These are phyloP conservation scores for Heliosperma pusillum DNA, from an alignment of 148 eudicot genomes.

Conservation along the genomic window DNA sequence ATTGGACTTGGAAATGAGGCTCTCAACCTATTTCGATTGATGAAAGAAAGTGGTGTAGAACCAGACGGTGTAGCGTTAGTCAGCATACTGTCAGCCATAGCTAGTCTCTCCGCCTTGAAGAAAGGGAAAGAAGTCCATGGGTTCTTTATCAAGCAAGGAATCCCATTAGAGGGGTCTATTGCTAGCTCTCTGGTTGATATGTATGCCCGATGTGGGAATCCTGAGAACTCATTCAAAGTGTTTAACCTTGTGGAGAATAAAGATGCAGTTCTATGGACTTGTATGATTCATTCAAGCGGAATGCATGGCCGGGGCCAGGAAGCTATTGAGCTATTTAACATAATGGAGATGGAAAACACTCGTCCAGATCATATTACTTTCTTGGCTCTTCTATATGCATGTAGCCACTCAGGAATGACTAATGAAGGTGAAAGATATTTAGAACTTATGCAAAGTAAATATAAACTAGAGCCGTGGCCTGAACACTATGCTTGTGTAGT, in stretches of 20 bases:
- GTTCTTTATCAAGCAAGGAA: constrained; percentile 51
- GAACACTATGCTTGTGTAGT: constrained; percentile 86
- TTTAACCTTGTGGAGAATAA: constrained; percentile 41
- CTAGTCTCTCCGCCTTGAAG: constrained; percentile 59
- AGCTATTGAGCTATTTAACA: constrained; percentile 50
- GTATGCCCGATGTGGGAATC: constrained; percentile 73
- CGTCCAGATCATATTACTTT: constrained; percentile 80
- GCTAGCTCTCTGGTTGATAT: constrained; percentile 80
- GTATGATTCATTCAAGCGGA: constrained; percentile 80
- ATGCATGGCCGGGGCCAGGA: constrained; percentile 63
- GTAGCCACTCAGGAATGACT: constrained; percentile 76
- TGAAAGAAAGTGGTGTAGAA: constrained; percentile 45
- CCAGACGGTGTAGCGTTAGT: constrained; percentile 62
- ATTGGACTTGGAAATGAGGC: constrained; percentile 69
- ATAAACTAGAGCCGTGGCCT: constrained; percentile 74
- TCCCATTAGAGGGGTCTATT: constrained; percentile 46
- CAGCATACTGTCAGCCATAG: constrained; percentile 58
- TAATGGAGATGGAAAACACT: constrained; percentile 45
- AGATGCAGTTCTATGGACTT: constrained; percentile 69
- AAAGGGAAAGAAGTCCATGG: constrained; percentile 92
- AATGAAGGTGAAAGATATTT: constrained; percentile 59
- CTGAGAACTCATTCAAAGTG: constrained; percentile 53
- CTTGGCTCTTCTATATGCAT: constrained; percentile 76
- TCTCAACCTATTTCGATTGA: constrained; percentile 43
- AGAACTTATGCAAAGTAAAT: constrained; percentile 42